A percentile compares a stretch with the other conserved stretches of the same genome.
These are phyloP conservation scores for Calonectria fujianensis DNA, from an alignment of 2,329 filamentous ascomycete species.

Conservation along the genomic window DNA sequence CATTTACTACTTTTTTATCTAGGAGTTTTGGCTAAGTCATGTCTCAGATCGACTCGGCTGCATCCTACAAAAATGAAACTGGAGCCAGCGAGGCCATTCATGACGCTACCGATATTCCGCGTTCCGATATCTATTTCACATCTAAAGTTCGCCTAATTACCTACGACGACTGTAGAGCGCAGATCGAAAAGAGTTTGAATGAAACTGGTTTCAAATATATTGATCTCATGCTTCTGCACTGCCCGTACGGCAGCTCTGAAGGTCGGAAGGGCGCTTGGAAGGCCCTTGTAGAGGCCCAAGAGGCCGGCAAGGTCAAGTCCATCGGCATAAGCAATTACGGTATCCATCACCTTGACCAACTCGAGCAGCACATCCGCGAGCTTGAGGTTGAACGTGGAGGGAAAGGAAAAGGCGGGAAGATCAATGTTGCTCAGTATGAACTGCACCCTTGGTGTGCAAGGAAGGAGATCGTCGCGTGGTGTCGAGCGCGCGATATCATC, in stretches of 20 bases:
- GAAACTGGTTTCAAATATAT: conserved; percentile 71
- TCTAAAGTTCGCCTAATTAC: conserved; percentile 5
- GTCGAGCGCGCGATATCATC: conserved; percentile 85
- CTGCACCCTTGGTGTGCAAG: conserved; percentile 81
- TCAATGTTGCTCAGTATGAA: conserved; percentile 65
- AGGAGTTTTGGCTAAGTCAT: neutral
- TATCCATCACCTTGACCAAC: conserved; percentile 79
- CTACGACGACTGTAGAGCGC: neutral
- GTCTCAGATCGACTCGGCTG: neutral
- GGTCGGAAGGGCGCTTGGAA: conserved; percentile 79
- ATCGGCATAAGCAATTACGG: conserved; percentile 85
- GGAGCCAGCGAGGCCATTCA: neutral
- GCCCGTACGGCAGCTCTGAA: conserved; percentile 71
- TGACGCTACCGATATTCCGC: neutral
- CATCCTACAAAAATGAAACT: neutral
- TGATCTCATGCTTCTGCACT: conserved; percentile 82
- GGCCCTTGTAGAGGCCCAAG: conserved; percentile 77
- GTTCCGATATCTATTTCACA: neutral
- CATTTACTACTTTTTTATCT: neutral
- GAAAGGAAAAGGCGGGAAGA: neutral
- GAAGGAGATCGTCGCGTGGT: conserved; percentile 64
- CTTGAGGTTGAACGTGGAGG: conserved; percentile 72
- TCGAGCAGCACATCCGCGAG: conserved; percentile 80
- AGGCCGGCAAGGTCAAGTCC: conserved; percentile 75
- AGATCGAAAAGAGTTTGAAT: neutral